Conservation (phyloP, 2,329 filamentous ascomycete species). For the Monosporascus sp. region DNA sequence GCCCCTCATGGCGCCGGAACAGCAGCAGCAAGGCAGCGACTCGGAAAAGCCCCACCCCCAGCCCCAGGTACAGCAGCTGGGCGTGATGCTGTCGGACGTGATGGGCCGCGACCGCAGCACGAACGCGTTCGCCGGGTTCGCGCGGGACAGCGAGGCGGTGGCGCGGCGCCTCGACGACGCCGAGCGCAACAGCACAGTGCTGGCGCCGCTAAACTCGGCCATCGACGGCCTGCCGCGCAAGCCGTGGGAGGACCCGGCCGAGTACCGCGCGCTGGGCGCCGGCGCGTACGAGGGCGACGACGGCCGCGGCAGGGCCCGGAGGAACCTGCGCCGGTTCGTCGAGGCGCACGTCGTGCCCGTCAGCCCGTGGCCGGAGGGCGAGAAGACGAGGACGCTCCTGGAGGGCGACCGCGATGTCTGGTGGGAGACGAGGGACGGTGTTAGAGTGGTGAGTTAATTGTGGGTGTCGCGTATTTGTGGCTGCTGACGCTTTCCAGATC, state of each 20-base stretch:
- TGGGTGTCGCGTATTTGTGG: conserved; percentile 5
- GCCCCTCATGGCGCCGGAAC: background rate
- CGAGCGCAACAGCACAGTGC: conserved; percentile 69
- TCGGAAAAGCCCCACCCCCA: conserved; percentile 2
- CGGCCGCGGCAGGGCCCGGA: conserved; percentile 69
- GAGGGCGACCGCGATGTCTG: conserved; percentile 64
- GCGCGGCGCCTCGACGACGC: conserved; percentile 63
- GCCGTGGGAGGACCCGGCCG: conserved; percentile 74
- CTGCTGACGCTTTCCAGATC: conserved; percentile 44
- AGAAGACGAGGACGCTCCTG: conserved; percentile 62
- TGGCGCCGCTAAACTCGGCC: conserved; percentile 81
- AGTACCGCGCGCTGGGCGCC: conserved; percentile 63
- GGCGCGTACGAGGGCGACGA: conserved; percentile 70
- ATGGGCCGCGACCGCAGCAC: conserved; percentile 73
- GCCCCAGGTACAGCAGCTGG: conserved; percentile 30
- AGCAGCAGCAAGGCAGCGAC: background rate
- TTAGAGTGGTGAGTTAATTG: conserved; percentile 52
- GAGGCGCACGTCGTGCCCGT: conserved; percentile 74
- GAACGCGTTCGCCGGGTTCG: conserved; percentile 78
- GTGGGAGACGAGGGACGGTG: conserved; percentile 72
- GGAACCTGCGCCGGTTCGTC: conserved; percentile 75
- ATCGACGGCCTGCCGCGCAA: conserved; percentile 76
- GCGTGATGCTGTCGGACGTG: conserved; percentile 75
- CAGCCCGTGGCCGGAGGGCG: conserved; percentile 68
- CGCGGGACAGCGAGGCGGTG: conserved; percentile 68